Conservation (phyloP, 805 yeast genomes). For the Kurtzmaniella cleridarum region DNA sequence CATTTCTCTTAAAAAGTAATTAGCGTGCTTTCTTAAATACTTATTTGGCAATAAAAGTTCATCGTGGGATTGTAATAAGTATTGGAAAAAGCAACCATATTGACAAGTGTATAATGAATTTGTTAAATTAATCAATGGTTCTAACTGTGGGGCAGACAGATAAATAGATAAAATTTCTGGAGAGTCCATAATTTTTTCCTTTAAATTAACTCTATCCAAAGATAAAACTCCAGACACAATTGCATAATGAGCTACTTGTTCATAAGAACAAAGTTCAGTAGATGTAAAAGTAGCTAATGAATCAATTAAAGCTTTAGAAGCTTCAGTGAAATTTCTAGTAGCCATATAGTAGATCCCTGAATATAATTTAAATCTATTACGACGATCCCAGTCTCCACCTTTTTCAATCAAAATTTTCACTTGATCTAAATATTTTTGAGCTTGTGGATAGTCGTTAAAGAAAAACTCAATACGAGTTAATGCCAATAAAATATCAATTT, state of each 20-base stretch:
- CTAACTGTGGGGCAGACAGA: constrained; percentile 64
- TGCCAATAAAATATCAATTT: constrained; percentile 80
- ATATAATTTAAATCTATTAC: constrained; percentile 90
- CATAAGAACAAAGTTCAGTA: constrained; percentile 82
- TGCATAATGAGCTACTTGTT: constrained; percentile 84
- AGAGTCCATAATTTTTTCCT: constrained; percentile 80
- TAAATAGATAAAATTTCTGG: constrained; percentile 85
- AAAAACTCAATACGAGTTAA: constrained; percentile 87
- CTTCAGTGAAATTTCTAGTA: constrained; percentile 79
- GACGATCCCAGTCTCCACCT: constrained; percentile 99
- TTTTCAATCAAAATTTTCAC: constrained; percentile 76
- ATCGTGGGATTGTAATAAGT: constrained; percentile 72
- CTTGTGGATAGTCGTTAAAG: constrained; percentile 68
- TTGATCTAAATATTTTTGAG: constrained; percentile 67
- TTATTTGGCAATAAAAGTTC: constrained; percentile 55
- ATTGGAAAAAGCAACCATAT: constrained; percentile 72
- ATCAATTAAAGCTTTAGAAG: constrained; percentile 80
- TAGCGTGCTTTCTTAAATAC: constrained; percentile 72
- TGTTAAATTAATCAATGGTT: constrained; percentile 77
- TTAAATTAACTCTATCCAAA: constrained; percentile 77
- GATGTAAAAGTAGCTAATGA: constrained; percentile 94
- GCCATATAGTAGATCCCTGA: constrained; percentile 79
- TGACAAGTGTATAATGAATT: constrained; percentile 87
- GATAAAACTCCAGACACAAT: constrained; percentile 82
- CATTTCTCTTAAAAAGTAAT: constrained; percentile 84